Evolutionary conservation across 495 filamentous ascomycete species (phyloP).

Genomic region (Hypoxylon rickii): DNA sequence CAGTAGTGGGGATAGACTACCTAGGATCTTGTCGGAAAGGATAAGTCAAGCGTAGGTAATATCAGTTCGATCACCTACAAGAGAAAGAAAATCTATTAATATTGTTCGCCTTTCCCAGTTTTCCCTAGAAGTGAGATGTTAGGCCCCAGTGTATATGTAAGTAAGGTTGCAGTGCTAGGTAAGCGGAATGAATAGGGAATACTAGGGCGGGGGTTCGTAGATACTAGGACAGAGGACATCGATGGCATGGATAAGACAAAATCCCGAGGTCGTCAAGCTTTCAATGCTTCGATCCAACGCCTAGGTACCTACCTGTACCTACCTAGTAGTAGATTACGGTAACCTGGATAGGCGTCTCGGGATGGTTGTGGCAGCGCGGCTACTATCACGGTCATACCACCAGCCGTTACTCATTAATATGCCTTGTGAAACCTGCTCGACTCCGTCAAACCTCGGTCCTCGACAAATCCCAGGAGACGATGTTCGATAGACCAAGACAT

Average conservation of each 20-base stretch:
- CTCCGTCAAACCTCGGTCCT: conserved; percentile 3
- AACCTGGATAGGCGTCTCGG: not conserved
- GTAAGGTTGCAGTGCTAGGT: conserved; percentile 25
- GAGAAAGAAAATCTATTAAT: conserved; percentile 12
- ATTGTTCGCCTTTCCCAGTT: conserved; percentile 5
- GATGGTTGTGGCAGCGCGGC: not conserved
- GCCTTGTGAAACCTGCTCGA: not conserved
- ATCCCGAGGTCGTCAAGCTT: too few species aligned
- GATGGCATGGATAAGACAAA: too few species aligned
- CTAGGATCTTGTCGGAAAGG: not conserved
- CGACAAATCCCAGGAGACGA: conserved; percentile 3
- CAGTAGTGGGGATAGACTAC: not conserved
- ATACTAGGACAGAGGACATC: too few species aligned
- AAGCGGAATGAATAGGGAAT: conserved; percentile 24
- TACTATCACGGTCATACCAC: too few species aligned
- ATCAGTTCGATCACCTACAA: conserved; percentile 10
- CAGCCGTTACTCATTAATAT: not conserved
- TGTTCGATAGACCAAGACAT: conserved; percentile 2
- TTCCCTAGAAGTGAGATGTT: conserved; percentile 1
- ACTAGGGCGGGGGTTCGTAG: conserved; percentile 1
- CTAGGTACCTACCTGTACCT: too few species aligned
- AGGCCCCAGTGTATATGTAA: conserved; percentile 4
- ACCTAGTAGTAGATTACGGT: too few species aligned
- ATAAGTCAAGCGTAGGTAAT: conserved; percentile 5
- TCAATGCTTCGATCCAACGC: not conserved